Evolutionary conservation across 306 rosid species (phyloP), one percentile per base, ranked within the genome.

Genomic region (Prunus mira): DNA sequence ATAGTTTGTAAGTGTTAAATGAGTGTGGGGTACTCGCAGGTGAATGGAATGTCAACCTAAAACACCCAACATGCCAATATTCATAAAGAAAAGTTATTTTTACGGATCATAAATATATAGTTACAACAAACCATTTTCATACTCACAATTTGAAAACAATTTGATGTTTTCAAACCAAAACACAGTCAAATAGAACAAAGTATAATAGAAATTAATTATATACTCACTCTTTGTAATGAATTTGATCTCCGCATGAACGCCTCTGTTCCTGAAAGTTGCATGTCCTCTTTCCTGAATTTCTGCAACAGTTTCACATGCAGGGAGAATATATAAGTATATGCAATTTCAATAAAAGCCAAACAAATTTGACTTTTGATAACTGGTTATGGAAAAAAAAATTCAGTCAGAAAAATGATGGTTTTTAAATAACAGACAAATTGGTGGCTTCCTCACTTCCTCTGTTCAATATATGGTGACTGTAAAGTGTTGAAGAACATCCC

Each of bases 231-330:
- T 79, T 92, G 97, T 84, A 95, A 87, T 9, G 99, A 95, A 78
- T 58, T 82, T 1, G 97, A 89, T 82, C 99, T 89, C 79, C 96
- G 86, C 97, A 92, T 84, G 81, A 77, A 95, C 62, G 97, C 97
- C 77, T 95, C 99, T 20, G 96, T 88, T 75, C 92, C 97, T 58
- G 97, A 92, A 82, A 95, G 97, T 65, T 92, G 82, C 89, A 47
- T 64, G 67, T 92, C 96, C 79, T 95, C 97, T 83, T 90, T 92
- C 84, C 96, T 87, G 86, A 94, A 94, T 94, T 86, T 91, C 98
- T 94, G 92, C 55, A 72, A 58, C 65, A 79, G 65, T 76, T 82
- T 52, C 75, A 52, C 57, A 68, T 20, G 77, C 28, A 72, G 15
- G 25, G 24, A 60, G 71, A 47, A 60, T 50, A 30, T 30, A 72